Evolutionary conservation across 2,329 filamentous ascomycete genomes (phyloP).

Genomic region (Fusarium sp.): DNA sequence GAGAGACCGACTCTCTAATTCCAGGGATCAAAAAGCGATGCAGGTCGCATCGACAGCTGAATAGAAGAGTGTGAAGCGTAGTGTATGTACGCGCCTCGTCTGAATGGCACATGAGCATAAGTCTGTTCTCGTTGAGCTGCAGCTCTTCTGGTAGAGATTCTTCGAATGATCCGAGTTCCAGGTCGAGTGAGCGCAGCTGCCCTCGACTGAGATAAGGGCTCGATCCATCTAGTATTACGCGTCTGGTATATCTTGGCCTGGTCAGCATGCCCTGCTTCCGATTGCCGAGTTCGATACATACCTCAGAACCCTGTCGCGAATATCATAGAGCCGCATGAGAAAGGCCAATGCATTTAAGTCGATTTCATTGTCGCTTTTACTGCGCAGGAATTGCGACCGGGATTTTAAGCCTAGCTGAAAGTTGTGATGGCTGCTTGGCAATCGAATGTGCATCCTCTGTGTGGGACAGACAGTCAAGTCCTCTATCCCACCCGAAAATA

Average conservation of each 20-base stretch:
- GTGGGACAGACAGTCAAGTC: constrained; percentile 49
- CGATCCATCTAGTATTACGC: constrained; percentile 31
- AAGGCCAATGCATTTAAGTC: constrained; percentile 41
- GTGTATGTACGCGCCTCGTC: constrained; percentile 42
- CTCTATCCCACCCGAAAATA: constrained; percentile 49
- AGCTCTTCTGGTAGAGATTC: constrained; percentile 41
- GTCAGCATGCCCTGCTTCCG: neutral
- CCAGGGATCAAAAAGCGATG: constrained; percentile 47
- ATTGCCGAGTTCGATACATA: neutral
- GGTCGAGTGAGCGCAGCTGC: constrained; percentile 29
- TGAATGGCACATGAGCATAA: constrained; percentile 48
- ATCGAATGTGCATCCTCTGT: constrained; percentile 43
- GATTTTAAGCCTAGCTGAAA: constrained; percentile 47
- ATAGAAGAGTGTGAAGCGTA: constrained; percentile 31
- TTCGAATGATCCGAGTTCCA: constrained; percentile 39
- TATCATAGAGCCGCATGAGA: constrained; percentile 40
- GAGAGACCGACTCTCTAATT: constrained; percentile 42
- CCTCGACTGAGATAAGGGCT: constrained; percentile 37
- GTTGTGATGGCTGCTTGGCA: constrained; percentile 45
- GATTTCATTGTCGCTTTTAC: neutral
- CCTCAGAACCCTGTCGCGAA: constrained; percentile 44
- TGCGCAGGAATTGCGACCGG: constrained; percentile 28
- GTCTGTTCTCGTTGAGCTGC: constrained; percentile 22
- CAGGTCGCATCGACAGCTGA: constrained; percentile 46
- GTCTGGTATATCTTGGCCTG: constrained; percentile 28